Evolutionary conservation across 345 rosid species (phyloP).

Genomic region (Lepidium aucheri): DNA sequence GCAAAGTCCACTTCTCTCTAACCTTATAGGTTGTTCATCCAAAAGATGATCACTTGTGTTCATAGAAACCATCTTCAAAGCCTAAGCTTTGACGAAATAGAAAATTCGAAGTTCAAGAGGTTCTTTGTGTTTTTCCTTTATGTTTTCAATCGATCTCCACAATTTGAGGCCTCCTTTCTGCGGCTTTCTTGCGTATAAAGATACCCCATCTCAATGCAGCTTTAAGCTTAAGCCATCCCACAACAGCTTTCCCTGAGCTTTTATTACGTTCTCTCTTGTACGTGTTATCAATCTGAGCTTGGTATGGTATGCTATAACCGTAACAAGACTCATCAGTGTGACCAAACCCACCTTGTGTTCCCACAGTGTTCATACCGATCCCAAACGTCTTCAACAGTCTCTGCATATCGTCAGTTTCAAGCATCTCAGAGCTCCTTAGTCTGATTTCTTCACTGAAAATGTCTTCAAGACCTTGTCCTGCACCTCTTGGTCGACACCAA

Average conservation of each 20-base stretch:
- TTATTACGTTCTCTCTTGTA: constrained; percentile 28
- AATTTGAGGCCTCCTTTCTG: constrained; percentile 79
- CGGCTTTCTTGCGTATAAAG: constrained; percentile 88
- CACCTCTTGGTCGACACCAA: constrained; percentile 43
- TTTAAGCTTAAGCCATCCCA: constrained; percentile 91
- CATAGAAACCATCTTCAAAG: background rate
- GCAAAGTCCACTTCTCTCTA: constrained; percentile 4
- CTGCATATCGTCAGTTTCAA: constrained; percentile 87
- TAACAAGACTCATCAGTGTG: constrained; percentile 49
- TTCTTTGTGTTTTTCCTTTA: background rate
- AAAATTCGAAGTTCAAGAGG: too few relatives aligned
- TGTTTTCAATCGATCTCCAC: constrained; percentile 55
- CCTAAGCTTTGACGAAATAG: too few relatives aligned
- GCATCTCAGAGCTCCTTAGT: constrained; percentile 77
- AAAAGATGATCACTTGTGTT: constrained; percentile 16
- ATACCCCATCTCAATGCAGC: constrained; percentile 96
- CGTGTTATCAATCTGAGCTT: constrained; percentile 36
- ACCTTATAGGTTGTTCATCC: constrained; percentile 17
- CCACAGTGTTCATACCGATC: constrained; percentile 36
- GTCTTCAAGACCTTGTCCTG: constrained; percentile 50
- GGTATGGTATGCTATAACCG: constrained; percentile 43
- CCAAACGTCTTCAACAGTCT: constrained; percentile 59
- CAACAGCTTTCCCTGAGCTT: constrained; percentile 85
- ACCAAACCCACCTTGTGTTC: constrained; percentile 37
- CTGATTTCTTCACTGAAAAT: constrained; percentile 63